Conservation (phyloP, 2,329 filamentous ascomycete species). For the Alternaria arborescens region DNA sequence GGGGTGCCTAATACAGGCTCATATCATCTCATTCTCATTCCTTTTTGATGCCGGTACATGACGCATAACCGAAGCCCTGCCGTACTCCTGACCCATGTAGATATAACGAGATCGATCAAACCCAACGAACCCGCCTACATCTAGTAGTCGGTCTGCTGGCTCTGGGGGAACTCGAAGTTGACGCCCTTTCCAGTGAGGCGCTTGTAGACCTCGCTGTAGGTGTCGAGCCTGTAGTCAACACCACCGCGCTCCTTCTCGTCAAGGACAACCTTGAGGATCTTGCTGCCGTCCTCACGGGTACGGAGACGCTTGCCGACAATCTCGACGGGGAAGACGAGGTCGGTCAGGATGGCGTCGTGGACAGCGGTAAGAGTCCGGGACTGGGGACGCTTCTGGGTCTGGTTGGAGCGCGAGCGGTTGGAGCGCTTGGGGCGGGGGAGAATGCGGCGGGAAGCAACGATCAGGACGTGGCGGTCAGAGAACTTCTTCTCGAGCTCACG, state of each 20-base stretch:
- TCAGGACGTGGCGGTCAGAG: conserved; percentile 99
- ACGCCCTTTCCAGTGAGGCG: conserved; percentile 95
- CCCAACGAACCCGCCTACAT: conserved; percentile 41
- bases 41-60: conserved; percentile 53
- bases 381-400: conserved; percentile 98
- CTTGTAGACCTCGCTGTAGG: conserved; percentile 99
- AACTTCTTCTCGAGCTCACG: conserved; percentile 99
- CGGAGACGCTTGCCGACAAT: conserved; percentile 99
- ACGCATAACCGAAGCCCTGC: conserved; percentile 49
- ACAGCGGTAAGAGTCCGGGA: conserved; percentile 98
- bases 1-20: conserved; percentile 41
- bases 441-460: conserved; percentile 98
- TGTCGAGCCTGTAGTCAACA: conserved; percentile 99
- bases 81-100: conserved; percentile 49
- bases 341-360: conserved; percentile 96
- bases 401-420: conserved; percentile 92
- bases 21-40: conserved; percentile 50
- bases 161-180: conserved; percentile 98
- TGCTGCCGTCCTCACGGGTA: conserved; percentile 98
- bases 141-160: conserved; percentile 81
- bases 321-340: conserved; percentile 99
- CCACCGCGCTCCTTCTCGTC: conserved; percentile 99
- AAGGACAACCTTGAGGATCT: conserved; percentile 97
- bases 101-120: conserved; percentile 30
- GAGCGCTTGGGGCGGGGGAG: conserved; percentile 98